A percentile compares a stretch with the other conserved stretches of the same genome.
Conservation (phyloP, 495 filamentous ascomycete genomes). For the Pseudomonodictys pantanalensis region DNA sequence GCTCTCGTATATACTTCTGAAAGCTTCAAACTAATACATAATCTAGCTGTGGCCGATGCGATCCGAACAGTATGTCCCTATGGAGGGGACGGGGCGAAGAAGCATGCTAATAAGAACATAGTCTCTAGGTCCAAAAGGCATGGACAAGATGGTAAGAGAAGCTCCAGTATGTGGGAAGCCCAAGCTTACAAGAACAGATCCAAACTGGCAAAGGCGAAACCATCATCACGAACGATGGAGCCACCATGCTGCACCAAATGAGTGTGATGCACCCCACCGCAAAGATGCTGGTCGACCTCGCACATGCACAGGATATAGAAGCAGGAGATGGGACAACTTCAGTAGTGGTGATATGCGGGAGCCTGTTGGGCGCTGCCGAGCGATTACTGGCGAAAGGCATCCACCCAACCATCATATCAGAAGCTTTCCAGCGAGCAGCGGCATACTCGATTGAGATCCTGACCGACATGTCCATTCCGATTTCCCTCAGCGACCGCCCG, state of each 20-base stretch:
- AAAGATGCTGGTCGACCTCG: conserved; percentile 97
- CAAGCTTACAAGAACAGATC: conserved; percentile 55
- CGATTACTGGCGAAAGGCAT: conserved; percentile 84
- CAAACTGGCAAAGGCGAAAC: conserved; percentile 94
- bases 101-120: conserved; percentile 37
- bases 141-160: conserved; percentile 87
- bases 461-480: conserved; percentile 91
- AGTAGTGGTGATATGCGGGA: conserved; percentile 95
- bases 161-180: not conserved
- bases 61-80: conserved; percentile 69
- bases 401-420: conserved; percentile 95
- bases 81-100: not conserved
- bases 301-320: conserved; percentile 95
- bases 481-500: conserved; percentile 80
- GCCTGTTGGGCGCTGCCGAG: conserved; percentile 89
- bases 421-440: conserved; percentile 94
- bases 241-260: conserved; percentile 98
- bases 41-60: conserved; percentile 86
- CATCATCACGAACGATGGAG: conserved; percentile 93
- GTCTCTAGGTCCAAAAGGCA: conserved; percentile 71
- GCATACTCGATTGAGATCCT: conserved; percentile 82
- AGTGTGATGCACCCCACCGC: conserved; percentile 97
- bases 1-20: conserved; percentile 22
- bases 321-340: conserved; percentile 98
- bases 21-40: conserved; percentile 18